Evolutionary conservation across 73 alveolate genomes (phyloP).

Genomic region (Stentor coeruleus): DNA sequence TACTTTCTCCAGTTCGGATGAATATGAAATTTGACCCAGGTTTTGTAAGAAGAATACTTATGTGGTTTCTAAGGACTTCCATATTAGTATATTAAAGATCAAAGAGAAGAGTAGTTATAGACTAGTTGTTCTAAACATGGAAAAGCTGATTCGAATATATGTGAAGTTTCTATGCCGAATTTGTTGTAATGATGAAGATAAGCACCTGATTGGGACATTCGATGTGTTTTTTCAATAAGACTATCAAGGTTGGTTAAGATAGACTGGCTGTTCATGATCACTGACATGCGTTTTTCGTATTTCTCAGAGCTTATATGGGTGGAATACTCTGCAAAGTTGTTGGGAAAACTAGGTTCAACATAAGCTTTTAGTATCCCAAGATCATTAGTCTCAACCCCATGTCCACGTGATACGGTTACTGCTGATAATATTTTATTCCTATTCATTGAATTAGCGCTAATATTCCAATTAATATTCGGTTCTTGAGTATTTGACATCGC

Average conservation of each 20-base stretch:
- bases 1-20: conserved; percentile 17
- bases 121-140: conserved; percentile 20
- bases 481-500: background rate
- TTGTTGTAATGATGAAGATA: conserved; percentile 25
- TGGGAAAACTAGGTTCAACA: background rate
- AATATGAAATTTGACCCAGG: background rate
- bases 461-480: conserved; percentile 8
- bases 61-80: background rate
- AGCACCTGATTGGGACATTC: conserved; percentile 28
- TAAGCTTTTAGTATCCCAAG: background rate
- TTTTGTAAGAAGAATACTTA: background rate
- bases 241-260: background rate
- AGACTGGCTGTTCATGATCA: conserved; percentile 26
- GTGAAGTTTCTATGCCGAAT: background rate
- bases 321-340: background rate
- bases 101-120: conserved; percentile 8
- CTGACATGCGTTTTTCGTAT: conserved; percentile 12
- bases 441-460: background rate
- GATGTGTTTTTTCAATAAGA: conserved; percentile 13
- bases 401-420: background rate
- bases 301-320: background rate
- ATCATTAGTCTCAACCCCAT: background rate
- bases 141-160: conserved; percentile 13
- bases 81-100: too few relatives aligned
- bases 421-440: background rate